Evolutionary conservation across 148 eudicot species (phyloP).

Genomic region (Vaccinium myrtillus): DNA sequence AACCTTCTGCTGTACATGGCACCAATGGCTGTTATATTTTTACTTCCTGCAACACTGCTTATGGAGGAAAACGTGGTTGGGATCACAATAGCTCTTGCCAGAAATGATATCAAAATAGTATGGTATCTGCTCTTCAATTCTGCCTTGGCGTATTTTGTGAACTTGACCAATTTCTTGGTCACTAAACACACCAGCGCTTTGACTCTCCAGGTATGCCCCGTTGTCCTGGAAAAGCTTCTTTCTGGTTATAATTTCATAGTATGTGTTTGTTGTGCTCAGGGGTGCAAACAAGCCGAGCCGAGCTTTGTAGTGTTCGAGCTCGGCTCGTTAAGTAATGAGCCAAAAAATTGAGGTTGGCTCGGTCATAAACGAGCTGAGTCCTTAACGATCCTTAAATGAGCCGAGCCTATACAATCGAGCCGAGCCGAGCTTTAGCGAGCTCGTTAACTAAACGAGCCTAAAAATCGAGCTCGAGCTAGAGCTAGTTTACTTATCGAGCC

Average conservation of each 20-base stretch:
- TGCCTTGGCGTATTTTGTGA: slow-evolving; percentile 74
- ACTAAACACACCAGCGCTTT: slow-evolving; percentile 95
- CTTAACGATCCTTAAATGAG: no score
- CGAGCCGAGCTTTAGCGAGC: no score
- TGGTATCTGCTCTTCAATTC: slow-evolving; percentile 89
- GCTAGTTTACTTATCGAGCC: no score
- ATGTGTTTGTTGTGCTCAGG: background rate
- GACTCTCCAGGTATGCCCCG: slow-evolving; percentile 76
- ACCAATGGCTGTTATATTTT: slow-evolving; percentile 68
- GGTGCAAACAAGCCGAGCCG: no score
- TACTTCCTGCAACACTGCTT: slow-evolving; percentile 70
- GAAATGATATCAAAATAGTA: slow-evolving; percentile 54
- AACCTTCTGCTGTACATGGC: slow-evolving; percentile 96
- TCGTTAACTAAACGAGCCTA: no score
- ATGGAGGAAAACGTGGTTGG: slow-evolving; percentile 84
- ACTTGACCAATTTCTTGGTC: slow-evolving; percentile 91
- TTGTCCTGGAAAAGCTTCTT: background rate
- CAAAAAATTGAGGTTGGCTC: no score
- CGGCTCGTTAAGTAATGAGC: no score
- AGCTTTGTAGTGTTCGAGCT: no score
- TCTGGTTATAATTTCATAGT: background rate
- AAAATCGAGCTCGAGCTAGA: no score
- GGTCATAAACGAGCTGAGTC: no score
- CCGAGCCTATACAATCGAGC: no score
- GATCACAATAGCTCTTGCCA: slow-evolving; percentile 71